A percentile compares a stretch with the other conserved stretches of the same genome.
phyloP scores from a whole-genome alignment of 169 alveolate species.

The Plasmodium reichenowi region DNA sequence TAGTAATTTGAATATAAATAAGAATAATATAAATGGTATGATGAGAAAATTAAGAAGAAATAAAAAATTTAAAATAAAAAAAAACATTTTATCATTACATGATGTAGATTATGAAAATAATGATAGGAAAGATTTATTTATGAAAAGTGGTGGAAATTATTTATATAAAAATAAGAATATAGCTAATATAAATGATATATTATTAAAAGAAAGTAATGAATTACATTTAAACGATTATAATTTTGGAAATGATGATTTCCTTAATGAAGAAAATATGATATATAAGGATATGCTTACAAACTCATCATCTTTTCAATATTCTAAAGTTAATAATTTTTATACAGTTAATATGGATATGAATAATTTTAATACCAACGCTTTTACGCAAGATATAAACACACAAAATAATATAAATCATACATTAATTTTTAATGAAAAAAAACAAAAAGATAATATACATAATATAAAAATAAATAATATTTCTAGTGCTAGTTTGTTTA shows the following conservation, averaged over 20 bases:
- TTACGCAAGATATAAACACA: conserved; percentile 9
- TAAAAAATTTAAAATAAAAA: conserved; percentile 38
- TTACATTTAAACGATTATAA: conserved; percentile 44
- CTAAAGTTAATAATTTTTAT: conserved; percentile 63
- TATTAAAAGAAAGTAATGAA: conserved; percentile 58
- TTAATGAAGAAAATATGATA: conserved; percentile 58
- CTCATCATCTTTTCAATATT: conserved; percentile 55
- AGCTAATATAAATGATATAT: conserved; percentile 57
- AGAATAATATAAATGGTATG: conserved; percentile 13
- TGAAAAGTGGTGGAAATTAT: conserved; percentile 17
- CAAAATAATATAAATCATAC: conserved; percentile 13
- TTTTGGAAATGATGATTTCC: conserved; percentile 34
- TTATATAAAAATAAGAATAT: conserved; percentile 50
- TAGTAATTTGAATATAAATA: conserved; percentile 21
- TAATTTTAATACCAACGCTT: conserved; percentile 42
- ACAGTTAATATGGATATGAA: conserved; percentile 32
- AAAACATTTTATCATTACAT: conserved; percentile 33
- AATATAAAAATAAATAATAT: conserved; percentile 30
- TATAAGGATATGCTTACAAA: conserved; percentile 66
- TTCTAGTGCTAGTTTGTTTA: conserved; percentile 33
- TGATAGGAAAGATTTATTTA: conserved; percentile 10
- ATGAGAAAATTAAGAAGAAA: conserved; percentile 27
- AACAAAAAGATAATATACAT: neutral
- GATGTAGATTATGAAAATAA: conserved; percentile 15
- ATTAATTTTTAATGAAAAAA: neutral